A percentile compares a stretch with the other conserved stretches of the same genome.
These are phyloP conservation scores for Nidularia sp. DNA, from an alignment of 768 basidiomycete species.

Conservation along the genomic window DNA sequence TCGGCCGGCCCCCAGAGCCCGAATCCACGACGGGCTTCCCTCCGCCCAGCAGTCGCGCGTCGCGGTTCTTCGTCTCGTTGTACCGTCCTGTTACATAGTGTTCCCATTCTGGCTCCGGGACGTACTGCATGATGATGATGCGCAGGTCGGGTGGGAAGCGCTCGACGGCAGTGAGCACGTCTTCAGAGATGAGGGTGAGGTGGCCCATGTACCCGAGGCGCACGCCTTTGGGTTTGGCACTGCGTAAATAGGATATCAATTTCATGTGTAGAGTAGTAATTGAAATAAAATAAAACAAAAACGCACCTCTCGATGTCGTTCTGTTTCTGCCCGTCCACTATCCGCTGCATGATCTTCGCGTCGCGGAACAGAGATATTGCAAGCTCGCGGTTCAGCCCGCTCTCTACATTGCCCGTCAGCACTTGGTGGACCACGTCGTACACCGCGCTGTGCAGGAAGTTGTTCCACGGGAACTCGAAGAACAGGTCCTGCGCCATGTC, in stretches of 20 bases:
- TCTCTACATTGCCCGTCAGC: constrained; percentile 80
- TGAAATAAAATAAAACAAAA: constrained; percentile 1
- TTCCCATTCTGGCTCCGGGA: constrained; percentile 81
- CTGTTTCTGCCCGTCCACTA: constrained; percentile 78
- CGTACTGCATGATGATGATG: constrained; percentile 56
- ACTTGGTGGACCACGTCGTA: constrained; percentile 97
- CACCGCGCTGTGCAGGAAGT: constrained; percentile 94
- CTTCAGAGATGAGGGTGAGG: constrained; percentile 90
- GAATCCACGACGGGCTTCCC: constrained; percentile 65
- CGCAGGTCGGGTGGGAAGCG: constrained; percentile 82
- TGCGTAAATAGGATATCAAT: constrained; percentile 15
- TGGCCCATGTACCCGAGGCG: constrained; percentile 97
- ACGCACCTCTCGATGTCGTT: constrained; percentile 76
- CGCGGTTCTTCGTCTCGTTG: constrained; percentile 80
- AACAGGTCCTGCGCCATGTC: constrained; percentile 69
- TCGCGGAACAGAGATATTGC: constrained; percentile 84
- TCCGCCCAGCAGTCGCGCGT: constrained; percentile 78
- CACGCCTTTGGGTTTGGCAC: constrained; percentile 69
- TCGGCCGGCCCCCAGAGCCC: constrained; percentile 22
- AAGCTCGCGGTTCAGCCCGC: constrained; percentile 81
- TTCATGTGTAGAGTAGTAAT: not conserved
- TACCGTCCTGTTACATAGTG: constrained; percentile 85
- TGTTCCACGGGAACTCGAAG: constrained; percentile 96
- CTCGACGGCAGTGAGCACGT: constrained; percentile 85
- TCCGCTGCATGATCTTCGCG: constrained; percentile 75